phyloP scores from a whole-genome alignment of 768 basidiomycete species.

The Leccinum obscurum region DNA sequence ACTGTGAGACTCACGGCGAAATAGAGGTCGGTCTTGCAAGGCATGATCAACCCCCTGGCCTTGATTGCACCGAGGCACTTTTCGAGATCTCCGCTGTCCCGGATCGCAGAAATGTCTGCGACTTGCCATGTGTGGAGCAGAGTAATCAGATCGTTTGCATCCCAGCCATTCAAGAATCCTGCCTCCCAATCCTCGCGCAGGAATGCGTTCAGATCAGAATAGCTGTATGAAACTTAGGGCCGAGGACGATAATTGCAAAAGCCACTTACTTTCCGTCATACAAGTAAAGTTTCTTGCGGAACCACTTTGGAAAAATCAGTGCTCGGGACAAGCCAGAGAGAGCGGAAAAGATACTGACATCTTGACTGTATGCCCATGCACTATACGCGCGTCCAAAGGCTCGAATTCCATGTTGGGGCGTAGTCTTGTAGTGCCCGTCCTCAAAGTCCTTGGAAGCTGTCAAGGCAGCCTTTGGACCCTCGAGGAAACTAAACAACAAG shows the following conservation, averaged over 20 bases:
- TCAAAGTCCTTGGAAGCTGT: slow-evolving; percentile 55
- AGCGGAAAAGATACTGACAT: slow-evolving; percentile 35
- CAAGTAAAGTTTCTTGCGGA: slow-evolving; percentile 47
- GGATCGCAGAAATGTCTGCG: slow-evolving; percentile 50
- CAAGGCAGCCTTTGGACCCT: slow-evolving; percentile 58
- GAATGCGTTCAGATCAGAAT: slow-evolving; percentile 49
- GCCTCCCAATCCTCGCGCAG: slow-evolving; percentile 53
- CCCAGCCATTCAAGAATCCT: slow-evolving; percentile 46
- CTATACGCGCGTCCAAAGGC: slow-evolving; percentile 60
- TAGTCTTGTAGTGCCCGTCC: slow-evolving; percentile 49
- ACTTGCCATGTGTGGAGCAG: slow-evolving; percentile 52
- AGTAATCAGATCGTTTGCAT: slow-evolving; percentile 55
- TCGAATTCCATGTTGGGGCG: slow-evolving; percentile 50
- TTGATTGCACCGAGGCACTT: slow-evolving; percentile 44
- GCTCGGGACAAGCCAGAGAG: not conserved
- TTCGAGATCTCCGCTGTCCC: slow-evolving; percentile 45
- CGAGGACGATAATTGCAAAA: not conserved
- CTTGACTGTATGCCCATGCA: slow-evolving; percentile 61
- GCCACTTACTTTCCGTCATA: slow-evolving; percentile 40
- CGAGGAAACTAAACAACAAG: slow-evolving; percentile 46
- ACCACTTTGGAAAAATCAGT: slow-evolving; percentile 44
- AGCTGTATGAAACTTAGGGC: slow-evolving; percentile 32
- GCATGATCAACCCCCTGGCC: slow-evolving; percentile 58
- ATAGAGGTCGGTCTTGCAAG: slow-evolving; percentile 60
- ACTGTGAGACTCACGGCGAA: slow-evolving; percentile 50